Conservation (phyloP, 257 asterid genomes). For the Knoxia roxburghii region DNA sequence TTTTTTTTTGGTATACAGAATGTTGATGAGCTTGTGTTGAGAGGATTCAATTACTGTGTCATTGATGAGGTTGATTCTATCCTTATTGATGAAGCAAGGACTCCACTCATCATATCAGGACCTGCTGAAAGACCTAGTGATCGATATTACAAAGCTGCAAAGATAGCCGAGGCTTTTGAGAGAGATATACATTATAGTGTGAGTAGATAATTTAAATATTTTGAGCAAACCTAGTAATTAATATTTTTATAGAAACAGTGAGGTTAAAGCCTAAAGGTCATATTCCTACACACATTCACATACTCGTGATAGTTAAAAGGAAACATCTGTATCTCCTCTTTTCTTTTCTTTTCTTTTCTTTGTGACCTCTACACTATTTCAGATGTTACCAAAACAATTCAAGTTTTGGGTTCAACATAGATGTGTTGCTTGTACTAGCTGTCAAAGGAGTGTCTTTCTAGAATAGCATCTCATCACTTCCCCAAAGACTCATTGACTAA, state of each 20-base stretch:
- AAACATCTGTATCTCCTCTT: neutral
- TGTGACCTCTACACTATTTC: neutral
- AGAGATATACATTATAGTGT: constrained; percentile 89
- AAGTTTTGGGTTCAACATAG: neutral
- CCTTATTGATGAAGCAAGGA: constrained; percentile 98
- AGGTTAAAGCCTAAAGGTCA: neutral
- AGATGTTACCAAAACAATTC: neutral
- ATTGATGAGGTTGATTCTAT: constrained; percentile 99
- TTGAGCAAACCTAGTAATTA: neutral
- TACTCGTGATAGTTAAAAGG: neutral
- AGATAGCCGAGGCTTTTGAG: constrained; percentile 85
- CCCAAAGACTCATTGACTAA: no score
- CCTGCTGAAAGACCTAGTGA: constrained; percentile 97
- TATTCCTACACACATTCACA: neutral
- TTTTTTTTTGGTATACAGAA: constrained; percentile 53
- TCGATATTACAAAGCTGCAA: constrained; percentile 92
- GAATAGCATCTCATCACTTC: no score
- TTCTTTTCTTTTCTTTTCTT: neutral
- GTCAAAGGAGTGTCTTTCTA: neutral
- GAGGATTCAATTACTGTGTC: constrained; percentile 84
- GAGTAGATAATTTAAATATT: constrained; percentile 20
- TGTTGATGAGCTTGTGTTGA: constrained; percentile 87
- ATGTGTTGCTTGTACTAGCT: neutral
- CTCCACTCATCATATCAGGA: constrained; percentile 98
- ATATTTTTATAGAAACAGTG: neutral